These are phyloP conservation scores for Auriscalpium microsporum DNA, from an alignment of 768 basidiomycete species.

Conservation along the genomic window DNA sequence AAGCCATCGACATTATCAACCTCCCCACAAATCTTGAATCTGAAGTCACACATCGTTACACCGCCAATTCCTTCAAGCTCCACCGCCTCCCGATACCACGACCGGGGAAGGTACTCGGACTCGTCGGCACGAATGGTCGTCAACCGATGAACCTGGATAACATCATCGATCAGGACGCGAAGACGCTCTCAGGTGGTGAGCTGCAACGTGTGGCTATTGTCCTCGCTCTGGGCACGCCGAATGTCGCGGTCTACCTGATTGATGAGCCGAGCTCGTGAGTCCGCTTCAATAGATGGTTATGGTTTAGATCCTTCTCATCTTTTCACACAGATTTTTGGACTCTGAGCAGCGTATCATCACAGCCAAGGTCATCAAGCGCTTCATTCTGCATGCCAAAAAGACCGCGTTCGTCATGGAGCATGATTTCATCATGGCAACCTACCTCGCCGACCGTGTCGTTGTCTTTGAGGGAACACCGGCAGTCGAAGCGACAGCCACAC, in stretches of 20 bases:
- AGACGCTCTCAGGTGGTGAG: conserved; percentile 97
- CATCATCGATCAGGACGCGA: conserved; percentile 96
- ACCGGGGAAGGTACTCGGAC: conserved; percentile 95
- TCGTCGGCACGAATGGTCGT: conserved; percentile 98
- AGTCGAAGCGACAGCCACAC: conserved; percentile 79
- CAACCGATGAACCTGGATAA: conserved; percentile 95
- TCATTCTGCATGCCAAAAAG: conserved; percentile 93
- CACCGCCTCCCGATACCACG: conserved; percentile 95
- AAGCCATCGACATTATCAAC: conserved; percentile 98
- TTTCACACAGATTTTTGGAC: conserved; percentile 72
- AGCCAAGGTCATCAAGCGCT: conserved; percentile 96
- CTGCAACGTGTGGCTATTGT: conserved; percentile 96
- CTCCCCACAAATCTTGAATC: conserved; percentile 94
- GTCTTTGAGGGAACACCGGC: conserved; percentile 88
- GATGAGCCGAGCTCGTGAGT: conserved; percentile 84
- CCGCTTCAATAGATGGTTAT: neutral
- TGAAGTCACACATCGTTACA: conserved; percentile 95
- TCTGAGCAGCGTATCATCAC: conserved; percentile 99
- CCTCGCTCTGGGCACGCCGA: conserved; percentile 81
- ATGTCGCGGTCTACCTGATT: conserved; percentile 84
- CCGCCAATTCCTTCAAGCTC: conserved; percentile 97
- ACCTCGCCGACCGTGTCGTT: conserved; percentile 95
- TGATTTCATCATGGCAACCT: conserved; percentile 99
- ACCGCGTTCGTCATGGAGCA: conserved; percentile 99
- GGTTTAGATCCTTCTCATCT: neutral